Conservation (phyloP, 2,329 filamentous ascomycete species). For the Trichoderma oligosporum region DNA sequence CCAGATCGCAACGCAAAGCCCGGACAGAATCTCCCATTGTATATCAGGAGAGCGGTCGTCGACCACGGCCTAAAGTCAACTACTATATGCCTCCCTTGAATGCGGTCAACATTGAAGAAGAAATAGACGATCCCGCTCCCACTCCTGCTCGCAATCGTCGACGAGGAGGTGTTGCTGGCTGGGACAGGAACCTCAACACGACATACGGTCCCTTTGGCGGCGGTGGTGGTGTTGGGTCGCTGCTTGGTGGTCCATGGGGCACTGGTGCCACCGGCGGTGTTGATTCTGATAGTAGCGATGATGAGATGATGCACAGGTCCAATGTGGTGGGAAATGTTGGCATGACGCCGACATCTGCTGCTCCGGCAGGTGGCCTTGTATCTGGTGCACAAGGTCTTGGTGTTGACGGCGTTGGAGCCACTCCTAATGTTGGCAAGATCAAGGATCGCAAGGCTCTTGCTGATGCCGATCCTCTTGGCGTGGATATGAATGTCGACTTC, state of each 20-base stretch:
- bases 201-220: slow-evolving; percentile 93
- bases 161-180: slow-evolving; percentile 55
- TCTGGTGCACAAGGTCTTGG: slow-evolving; percentile 39
- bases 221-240: slow-evolving; percentile 65
- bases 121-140: slow-evolving; percentile 62
- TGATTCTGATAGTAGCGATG: slow-evolving; percentile 95
- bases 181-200: slow-evolving; percentile 81
- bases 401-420: slow-evolving; percentile 44
- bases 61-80: slow-evolving; percentile 60
- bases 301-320: slow-evolving; percentile 70
- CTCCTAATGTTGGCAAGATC: slow-evolving; percentile 85
- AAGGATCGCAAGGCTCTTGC: slow-evolving; percentile 89
- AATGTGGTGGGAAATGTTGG: slow-evolving; percentile 56
- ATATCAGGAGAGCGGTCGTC: slow-evolving; percentile 53
- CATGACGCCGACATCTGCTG: slow-evolving; percentile 54
- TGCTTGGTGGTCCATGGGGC: slow-evolving; percentile 72
- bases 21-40: slow-evolving; percentile 53
- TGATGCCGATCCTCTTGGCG: slow-evolving; percentile 89
- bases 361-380: slow-evolving; percentile 45
- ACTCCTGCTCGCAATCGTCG: slow-evolving; percentile 67
- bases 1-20: slow-evolving; percentile 49
- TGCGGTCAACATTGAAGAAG: slow-evolving; percentile 62
- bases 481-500: slow-evolving; percentile 89
- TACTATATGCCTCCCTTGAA: slow-evolving; percentile 78
- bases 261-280: slow-evolving; percentile 71